Conservation (phyloP, 2,329 filamentous ascomycete species). For the Exutisphaerella laricina region DNA sequence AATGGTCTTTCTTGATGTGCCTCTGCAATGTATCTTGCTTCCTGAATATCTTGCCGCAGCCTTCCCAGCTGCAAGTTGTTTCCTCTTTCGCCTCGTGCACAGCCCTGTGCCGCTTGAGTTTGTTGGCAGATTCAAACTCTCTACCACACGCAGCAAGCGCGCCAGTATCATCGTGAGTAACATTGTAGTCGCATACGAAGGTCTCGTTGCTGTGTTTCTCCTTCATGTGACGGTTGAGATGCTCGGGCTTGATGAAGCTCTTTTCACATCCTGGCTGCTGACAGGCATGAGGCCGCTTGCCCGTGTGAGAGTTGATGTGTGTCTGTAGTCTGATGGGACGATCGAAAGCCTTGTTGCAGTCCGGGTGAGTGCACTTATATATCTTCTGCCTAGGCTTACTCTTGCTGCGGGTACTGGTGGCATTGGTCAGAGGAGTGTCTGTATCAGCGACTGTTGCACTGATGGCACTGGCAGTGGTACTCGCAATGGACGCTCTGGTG, state of each 20-base stretch:
- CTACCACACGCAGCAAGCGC: conserved; percentile 61
- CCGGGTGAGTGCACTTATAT: conserved; percentile 66
- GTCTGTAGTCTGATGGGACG: conserved; percentile 73
- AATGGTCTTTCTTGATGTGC: conserved; percentile 72
- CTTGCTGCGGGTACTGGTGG: conserved; percentile 20
- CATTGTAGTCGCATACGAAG: conserved; percentile 60
- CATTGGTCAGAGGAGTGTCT: conserved; percentile 18
- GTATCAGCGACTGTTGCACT: conserved; percentile 16
- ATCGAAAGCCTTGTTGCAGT: conserved; percentile 80
- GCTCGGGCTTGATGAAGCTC: conserved; percentile 78
- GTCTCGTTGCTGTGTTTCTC: conserved; percentile 70
- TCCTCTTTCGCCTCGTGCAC: conserved; percentile 69
- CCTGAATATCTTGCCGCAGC: conserved; percentile 76
- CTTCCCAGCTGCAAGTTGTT: conserved; percentile 42
- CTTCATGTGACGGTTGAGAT: conserved; percentile 79
- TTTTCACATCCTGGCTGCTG: conserved; percentile 67
- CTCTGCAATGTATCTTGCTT: conserved; percentile 82
- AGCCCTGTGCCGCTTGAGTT: conserved; percentile 70
- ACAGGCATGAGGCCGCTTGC: conserved; percentile 75
- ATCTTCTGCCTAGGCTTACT: conserved; percentile 60
- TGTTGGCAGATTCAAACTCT: conserved; percentile 72
- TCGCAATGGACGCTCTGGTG: conserved; percentile 12
- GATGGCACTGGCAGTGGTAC: conserved; percentile 10
- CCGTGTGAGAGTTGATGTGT: conserved; percentile 78
- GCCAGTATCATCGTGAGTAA: conserved; percentile 16